phyloP scores from a whole-genome alignment of 2,329 filamentous ascomycete species.

The Decorospora gaudefroyi region DNA sequence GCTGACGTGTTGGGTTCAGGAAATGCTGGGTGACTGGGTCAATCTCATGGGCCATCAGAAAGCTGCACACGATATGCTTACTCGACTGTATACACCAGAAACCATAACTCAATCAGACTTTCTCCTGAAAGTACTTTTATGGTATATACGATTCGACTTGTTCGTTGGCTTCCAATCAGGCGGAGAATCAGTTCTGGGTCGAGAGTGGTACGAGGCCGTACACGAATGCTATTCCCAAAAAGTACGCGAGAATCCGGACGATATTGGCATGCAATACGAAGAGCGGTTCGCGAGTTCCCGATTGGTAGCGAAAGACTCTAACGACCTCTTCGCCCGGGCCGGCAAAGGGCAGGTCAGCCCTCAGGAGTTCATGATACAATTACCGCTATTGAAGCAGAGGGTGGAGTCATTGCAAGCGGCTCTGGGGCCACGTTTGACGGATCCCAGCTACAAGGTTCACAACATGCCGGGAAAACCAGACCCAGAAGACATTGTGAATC shows the following conservation, averaged over 20 bases:
- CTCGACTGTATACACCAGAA: constrained; percentile 75
- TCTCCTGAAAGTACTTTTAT: constrained; percentile 75
- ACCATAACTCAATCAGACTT: constrained; percentile 72
- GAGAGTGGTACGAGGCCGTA: constrained; percentile 75
- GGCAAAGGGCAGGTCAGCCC: constrained; percentile 66
- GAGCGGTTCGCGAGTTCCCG: constrained; percentile 68
- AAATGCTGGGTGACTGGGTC: constrained; percentile 93
- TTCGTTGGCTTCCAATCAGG: constrained; percentile 83
- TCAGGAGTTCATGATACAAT: constrained; percentile 66
- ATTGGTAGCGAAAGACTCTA: constrained; percentile 78
- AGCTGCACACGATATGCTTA: constrained; percentile 81
- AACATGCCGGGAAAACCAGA: constrained; percentile 63
- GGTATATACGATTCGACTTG: constrained; percentile 89
- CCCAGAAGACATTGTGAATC: constrained; percentile 72
- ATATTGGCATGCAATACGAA: constrained; percentile 69
- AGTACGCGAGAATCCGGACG: constrained; percentile 62
- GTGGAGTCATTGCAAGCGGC: constrained; percentile 53
- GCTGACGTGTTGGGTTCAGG: constrained; percentile 57
- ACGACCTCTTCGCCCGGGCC: constrained; percentile 72
- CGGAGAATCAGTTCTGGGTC: constrained; percentile 71
- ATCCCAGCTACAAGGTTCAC: constrained; percentile 65
- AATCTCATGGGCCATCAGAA: constrained; percentile 91
- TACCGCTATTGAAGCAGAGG: constrained; percentile 53
- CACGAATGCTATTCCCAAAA: constrained; percentile 67
- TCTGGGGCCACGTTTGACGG: constrained; percentile 65